These are phyloP conservation scores for Candolleomyces aberdarensis DNA, from an alignment of 768 basidiomycete species.

Conservation along the genomic window DNA sequence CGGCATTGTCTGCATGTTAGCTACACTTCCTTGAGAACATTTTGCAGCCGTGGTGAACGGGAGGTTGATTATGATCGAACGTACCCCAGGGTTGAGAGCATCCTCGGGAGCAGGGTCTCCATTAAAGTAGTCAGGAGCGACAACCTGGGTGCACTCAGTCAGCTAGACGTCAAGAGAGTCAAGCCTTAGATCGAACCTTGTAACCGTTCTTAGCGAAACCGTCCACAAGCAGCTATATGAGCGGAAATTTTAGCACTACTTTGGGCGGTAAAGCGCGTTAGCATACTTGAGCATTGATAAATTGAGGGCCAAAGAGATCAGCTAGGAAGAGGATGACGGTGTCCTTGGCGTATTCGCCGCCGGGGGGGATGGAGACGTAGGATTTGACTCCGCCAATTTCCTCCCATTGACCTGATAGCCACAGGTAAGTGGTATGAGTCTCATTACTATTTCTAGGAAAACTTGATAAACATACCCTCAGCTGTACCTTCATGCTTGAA, in stretches of 20 bases:
- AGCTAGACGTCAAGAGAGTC: not conserved
- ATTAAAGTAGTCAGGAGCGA: conserved; percentile 39
- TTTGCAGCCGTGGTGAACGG: no score
- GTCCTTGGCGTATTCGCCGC: conserved; percentile 46
- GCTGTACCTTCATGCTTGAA: conserved; percentile 49
- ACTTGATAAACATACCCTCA: conserved; percentile 28
- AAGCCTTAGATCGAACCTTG: conserved; percentile 24
- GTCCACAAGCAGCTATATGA: conserved; percentile 35
- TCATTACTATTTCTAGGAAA: not conserved
- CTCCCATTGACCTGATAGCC: conserved; percentile 41
- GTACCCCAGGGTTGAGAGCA: conserved; percentile 31
- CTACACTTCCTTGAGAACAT: not conserved
- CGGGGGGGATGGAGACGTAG: conserved; percentile 52
- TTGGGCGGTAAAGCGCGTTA: not conserved
- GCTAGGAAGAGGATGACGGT: conserved; percentile 55
- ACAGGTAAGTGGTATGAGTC: not conserved
- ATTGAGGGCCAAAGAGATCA: conserved; percentile 49
- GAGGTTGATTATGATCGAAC: not conserved
- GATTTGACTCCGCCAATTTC: conserved; percentile 43
- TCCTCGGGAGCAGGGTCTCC: conserved; percentile 38
- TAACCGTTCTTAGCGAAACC: conserved; percentile 45
- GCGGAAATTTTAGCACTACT: not conserved
- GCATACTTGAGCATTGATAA: conserved; percentile 43
- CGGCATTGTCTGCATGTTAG: not conserved
- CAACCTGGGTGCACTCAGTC: conserved; percentile 23